Percentiles rank a stretch among this genome's conserved stretches.
Evolutionary conservation across 1,284 basidiomycete genomes (phyloP).

Genomic region (Gomphus bonarii): DNA sequence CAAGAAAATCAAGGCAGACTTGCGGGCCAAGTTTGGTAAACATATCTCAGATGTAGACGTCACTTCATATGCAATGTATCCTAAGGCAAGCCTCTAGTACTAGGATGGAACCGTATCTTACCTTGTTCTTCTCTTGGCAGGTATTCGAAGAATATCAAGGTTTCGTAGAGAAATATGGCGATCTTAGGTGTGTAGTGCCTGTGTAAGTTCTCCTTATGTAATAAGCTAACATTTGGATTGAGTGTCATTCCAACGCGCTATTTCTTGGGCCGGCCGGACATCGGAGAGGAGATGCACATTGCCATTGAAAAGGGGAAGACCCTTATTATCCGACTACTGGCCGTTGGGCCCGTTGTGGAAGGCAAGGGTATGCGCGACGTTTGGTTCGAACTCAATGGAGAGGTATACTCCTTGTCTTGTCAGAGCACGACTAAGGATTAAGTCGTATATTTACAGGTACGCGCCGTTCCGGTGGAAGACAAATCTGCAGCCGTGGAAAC

Average conservation of each 20-base stretch:
- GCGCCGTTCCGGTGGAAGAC: constrained; percentile 91
- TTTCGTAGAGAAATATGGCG: constrained; percentile 93
- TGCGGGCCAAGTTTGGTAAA: constrained; percentile 90
- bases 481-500: constrained; percentile 94
- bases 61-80: constrained; percentile 93
- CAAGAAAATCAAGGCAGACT: constrained; percentile 89
- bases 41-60: constrained; percentile 92
- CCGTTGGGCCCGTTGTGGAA: constrained; percentile 87
- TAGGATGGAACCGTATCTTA: not conserved
- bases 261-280: constrained; percentile 89
- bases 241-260: constrained; percentile 93
- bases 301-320: constrained; percentile 97
- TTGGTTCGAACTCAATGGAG: constrained; percentile 98
- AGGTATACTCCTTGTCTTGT: constrained; percentile 37
- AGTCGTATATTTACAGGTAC: constrained; percentile 39
- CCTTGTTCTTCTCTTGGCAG: constrained; percentile 27
- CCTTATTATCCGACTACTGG: constrained; percentile 92
- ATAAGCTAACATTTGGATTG: constrained; percentile 2
- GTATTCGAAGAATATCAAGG: constrained; percentile 97
- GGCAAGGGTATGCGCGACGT: constrained; percentile 90
- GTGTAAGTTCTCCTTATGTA: not conserved
- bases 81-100: constrained; percentile 49
- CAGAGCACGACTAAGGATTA: not conserved
- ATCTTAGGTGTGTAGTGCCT: constrained; percentile 59
- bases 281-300: constrained; percentile 95